Evolutionary conservation across 1,284 basidiomycete genomes (phyloP).

Genomic region (Stereum hirsutum): DNA sequence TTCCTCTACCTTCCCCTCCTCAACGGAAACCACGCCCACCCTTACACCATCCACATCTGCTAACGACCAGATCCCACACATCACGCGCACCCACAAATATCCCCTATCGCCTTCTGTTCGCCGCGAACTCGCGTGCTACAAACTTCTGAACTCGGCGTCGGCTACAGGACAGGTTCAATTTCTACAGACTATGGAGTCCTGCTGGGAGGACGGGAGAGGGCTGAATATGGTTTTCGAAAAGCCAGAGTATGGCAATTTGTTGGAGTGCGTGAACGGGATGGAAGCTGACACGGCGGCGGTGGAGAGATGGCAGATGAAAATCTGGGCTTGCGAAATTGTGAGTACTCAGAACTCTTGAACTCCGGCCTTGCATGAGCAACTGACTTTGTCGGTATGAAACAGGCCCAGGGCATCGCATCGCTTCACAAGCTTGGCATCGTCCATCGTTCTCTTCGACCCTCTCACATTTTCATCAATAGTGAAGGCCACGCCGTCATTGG

Average conservation of each 20-base stretch:
- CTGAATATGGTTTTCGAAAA: conserved; percentile 11
- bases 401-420: conserved; percentile 10
- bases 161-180: no score
- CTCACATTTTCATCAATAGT: conserved; percentile 8
- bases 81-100: neutral
- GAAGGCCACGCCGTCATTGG: conserved; percentile 11
- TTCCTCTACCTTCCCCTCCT: conserved; percentile 6
- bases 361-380: neutral
- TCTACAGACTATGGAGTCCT: conserved; percentile 7
- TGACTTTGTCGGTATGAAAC: neutral
- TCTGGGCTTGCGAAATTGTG: conserved; percentile 12
- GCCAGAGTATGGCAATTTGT: conserved; percentile 9
- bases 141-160: conserved; percentile 7
- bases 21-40: neutral
- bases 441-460: conserved; percentile 10
- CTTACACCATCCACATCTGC: neutral
- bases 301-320: conserved; percentile 2
- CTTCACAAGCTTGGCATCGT: conserved; percentile 11
- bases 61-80: neutral
- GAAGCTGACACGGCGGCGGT: conserved; percentile 5
- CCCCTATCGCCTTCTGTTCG: neutral
- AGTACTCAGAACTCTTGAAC: neutral
- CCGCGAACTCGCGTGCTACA: conserved; percentile 6
- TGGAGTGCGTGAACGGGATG: conserved; percentile 8
- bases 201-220: conserved; percentile 10